Evolutionary conservation across 495 filamentous ascomycete species (phyloP).

Genomic region (Hypoxylon rickii): DNA sequence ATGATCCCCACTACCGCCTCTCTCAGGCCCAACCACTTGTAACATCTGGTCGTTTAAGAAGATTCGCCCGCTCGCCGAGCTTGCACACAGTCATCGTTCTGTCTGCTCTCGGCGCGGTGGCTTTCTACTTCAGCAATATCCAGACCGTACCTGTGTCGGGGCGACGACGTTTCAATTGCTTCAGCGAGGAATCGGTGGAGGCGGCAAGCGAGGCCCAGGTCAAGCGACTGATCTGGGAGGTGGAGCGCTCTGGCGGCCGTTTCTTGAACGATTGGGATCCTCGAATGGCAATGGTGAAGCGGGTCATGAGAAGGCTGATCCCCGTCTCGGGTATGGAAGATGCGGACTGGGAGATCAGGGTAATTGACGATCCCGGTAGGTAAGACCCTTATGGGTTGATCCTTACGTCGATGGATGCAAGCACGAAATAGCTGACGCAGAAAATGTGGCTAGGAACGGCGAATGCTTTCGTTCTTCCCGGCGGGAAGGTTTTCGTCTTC

Average conservation of each 20-base stretch:
- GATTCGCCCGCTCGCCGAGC: constrained; percentile 32
- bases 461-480: constrained; percentile 92
- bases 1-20: constrained; percentile 33
- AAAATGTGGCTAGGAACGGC: constrained; percentile 30
- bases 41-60: constrained; percentile 31
- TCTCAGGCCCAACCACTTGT: constrained; percentile 47
- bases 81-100: constrained; percentile 41
- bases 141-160: constrained; percentile 82
- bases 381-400: constrained; percentile 4
- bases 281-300: constrained; percentile 56
- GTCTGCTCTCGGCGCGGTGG: constrained; percentile 42
- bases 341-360: constrained; percentile 79
- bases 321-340: constrained; percentile 64
- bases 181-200: constrained; percentile 60
- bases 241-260: constrained; percentile 37
- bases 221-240: constrained; percentile 52
- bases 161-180: constrained; percentile 80
- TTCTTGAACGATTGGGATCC: constrained; percentile 51
- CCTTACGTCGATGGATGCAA: background rate
- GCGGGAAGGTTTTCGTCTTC: constrained; percentile 93
- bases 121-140: constrained; percentile 72
- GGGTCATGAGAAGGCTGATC: constrained; percentile 73
- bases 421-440: constrained; percentile 4
- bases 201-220: constrained; percentile 58
- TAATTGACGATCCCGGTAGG: constrained; percentile 69